Conservation (phyloP, 1,284 basidiomycete species). For the Ceratobasidium sp. region DNA sequence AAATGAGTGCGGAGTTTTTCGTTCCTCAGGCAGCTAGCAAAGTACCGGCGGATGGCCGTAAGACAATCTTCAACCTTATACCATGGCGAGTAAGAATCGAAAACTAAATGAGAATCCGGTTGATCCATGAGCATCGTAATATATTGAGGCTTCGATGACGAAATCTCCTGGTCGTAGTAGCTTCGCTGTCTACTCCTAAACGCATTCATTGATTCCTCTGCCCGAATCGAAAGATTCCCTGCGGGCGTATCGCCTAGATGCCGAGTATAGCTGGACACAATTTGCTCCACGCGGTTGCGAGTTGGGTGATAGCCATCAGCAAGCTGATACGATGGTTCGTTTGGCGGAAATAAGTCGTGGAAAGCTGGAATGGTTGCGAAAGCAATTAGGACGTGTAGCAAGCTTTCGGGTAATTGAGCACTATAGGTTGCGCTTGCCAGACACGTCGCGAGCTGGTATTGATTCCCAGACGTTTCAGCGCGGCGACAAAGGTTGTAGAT, state of each 20-base stretch:
- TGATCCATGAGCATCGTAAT: background rate
- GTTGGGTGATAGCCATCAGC: background rate
- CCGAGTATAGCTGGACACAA: background rate
- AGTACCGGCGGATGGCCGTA: background rate
- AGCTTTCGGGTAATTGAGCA: background rate
- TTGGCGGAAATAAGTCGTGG: slow-evolving; percentile 8
- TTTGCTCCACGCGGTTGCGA: background rate
- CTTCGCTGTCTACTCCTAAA: background rate
- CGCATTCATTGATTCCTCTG: background rate
- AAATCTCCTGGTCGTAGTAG: background rate
- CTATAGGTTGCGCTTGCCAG: background rate
- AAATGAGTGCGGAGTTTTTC: background rate
- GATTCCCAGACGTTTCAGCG: background rate
- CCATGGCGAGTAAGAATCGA: background rate
- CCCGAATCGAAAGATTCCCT: background rate
- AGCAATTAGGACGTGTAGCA: slow-evolving; percentile 31
- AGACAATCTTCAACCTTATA: background rate
- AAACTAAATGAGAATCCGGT: background rate
- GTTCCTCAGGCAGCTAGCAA: background rate
- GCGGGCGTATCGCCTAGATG: background rate
- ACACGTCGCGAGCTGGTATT: background rate
- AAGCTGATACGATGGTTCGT: slow-evolving; percentile 4
- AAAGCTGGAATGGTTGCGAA: slow-evolving; percentile 25
- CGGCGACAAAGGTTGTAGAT: slow-evolving; percentile 23
- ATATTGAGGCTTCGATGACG: background rate